Percentiles rank a stretch among this genome's conserved stretches.
These are phyloP conservation scores for Amoebophrya sp. DNA, from an alignment of 169 alveolate genomes.

Conservation along the genomic window DNA sequence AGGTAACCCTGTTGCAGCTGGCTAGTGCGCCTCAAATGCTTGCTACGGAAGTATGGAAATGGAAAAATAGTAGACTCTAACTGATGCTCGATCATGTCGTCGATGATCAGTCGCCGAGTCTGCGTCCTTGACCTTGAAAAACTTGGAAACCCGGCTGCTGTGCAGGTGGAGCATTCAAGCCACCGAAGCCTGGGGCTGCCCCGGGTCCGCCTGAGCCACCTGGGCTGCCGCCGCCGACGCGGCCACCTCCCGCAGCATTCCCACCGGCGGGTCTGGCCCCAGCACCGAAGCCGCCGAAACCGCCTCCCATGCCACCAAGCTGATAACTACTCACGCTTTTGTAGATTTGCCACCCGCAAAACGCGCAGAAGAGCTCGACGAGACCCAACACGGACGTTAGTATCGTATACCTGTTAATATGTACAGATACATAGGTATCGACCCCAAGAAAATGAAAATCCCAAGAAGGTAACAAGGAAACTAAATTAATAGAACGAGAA, in stretches of 20 bases:
- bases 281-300: too few species aligned
- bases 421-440: too few species aligned
- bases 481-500: too few species aligned
- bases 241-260: not conserved
- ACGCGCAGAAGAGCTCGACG: not conserved
- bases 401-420: not conserved
- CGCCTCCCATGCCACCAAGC: not conserved
- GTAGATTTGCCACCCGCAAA: slow-evolving; percentile 12
- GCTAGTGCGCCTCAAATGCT: too few species aligned
- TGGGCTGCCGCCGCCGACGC: not conserved
- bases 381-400: not conserved
- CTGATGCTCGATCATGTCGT: too few species aligned
- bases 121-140: not conserved
- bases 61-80: too few species aligned
- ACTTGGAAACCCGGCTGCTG: not conserved
- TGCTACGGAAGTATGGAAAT: too few species aligned
- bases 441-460: too few species aligned
- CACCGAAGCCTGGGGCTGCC: not conserved
- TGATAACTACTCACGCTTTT: not conserved
- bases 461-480: too few species aligned
- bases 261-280: not conserved
- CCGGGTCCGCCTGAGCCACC: not conserved
- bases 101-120: not conserved
- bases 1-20: too few species aligned
- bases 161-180: not conserved